Evolutionary conservation across 179 eudicot genomes (phyloP), one percentile per base, ranked within the genome.

Genomic region (Drosera spatulata): DNA sequence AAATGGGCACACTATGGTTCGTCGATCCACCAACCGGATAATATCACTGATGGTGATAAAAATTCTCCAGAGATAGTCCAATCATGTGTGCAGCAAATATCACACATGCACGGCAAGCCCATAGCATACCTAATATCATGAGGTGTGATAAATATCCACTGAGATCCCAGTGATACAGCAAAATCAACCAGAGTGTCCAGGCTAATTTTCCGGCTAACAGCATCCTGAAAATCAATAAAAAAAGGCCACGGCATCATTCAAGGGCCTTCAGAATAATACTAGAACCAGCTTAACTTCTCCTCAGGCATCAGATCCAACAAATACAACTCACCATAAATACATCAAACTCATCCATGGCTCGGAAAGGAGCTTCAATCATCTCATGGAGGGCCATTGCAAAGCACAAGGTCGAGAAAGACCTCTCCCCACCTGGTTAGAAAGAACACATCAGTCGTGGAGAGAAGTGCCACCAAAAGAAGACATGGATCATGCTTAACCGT

Each of bases 311-410:
- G 47, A 47, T 3, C 46, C 13, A 58, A 65, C 14, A 49, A 53
- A 49, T 8, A 4, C n/a, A 50, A 66, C 76, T 54, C 69, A 93
- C 99, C 99, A 93, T 93, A 67, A 89, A 93, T 33, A 93, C 99
- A 77, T 93, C 97, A 79, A 93, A 93, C 70, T 93, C 97, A 70
- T 93, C 99, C 99, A 93, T 93, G 42, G 97, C 99, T 65, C 99
- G 96, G 56, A 93, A 89, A 47, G 99, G 93, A 61, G 99, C 82
- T 79, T 93, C 99, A 38, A 95, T 89, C 99, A 93, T 89, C 71
- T 86, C 93, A 75, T 93, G 99, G 59, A 93, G 93, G 55, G 99
- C 90, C 62, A 93, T 77, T 42, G 99, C 86, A 77, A 93, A 93
- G 76, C 99, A 93, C 66, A 93, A 81, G 33, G 99, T 93, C 37